Conservation (phyloP, 495 filamentous ascomycete genomes). For the Cladorrhinum samala region DNA sequence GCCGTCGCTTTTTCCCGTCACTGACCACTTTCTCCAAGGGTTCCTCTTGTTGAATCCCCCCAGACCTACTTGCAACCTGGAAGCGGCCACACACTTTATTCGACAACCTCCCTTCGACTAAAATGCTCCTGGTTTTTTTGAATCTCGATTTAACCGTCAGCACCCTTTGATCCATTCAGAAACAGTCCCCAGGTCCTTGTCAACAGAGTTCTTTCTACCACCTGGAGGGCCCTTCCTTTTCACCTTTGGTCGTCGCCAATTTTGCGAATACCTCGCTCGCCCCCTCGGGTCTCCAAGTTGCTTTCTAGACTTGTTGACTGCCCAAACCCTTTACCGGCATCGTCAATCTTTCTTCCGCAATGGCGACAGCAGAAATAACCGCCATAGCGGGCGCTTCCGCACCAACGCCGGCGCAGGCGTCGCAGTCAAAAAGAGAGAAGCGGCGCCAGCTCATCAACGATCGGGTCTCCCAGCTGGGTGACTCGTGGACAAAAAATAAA, state of each 20-base stretch:
- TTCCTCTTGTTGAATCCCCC: too few species aligned
- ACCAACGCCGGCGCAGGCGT: constrained; percentile 23
- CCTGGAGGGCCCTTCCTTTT: too few species aligned
- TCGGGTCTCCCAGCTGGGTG: constrained; percentile 63
- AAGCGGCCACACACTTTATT: too few species aligned
- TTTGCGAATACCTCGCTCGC: neutral
- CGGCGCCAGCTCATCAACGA: constrained; percentile 72
- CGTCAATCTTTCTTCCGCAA: constrained; percentile 8
- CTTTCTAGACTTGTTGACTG: neutral
- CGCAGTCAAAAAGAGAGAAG: constrained; percentile 80
- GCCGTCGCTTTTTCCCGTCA: neutral
- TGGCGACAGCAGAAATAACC: constrained; percentile 29
- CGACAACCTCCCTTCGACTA: too few species aligned
- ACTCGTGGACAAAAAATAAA: constrained; percentile 70
- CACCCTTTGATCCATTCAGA: too few species aligned
- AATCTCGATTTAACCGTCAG: too few species aligned
- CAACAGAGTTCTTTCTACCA: too few species aligned
- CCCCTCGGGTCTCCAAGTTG: neutral
- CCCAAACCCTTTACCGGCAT: neutral
- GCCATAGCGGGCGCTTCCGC: constrained; percentile 20
- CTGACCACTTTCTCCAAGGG: too few species aligned
- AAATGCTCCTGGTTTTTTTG: too few species aligned
- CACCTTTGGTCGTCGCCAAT: too few species aligned
- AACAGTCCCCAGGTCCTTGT: too few species aligned
- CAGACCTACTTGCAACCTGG: too few species aligned